Conservation (phyloP, 2,329 filamentous ascomycete species). For the Penicillium psychrosexuale region DNA sequence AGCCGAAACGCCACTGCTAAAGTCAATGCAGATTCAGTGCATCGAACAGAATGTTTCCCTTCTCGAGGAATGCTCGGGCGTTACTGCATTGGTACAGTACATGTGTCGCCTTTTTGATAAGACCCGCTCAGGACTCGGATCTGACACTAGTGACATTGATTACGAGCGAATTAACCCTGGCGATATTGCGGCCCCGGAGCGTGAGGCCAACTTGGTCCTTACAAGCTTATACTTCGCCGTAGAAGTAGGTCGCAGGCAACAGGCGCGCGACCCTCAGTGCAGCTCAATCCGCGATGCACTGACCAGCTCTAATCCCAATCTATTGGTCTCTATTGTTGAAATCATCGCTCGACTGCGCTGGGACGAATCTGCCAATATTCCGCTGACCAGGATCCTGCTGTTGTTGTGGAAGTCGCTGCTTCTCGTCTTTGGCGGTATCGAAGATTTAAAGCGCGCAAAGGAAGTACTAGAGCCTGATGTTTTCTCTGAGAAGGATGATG, state of each 20-base stretch:
- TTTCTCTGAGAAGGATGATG: constrained; percentile 45
- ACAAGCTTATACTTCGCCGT: constrained; percentile 44
- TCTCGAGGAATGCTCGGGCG: constrained; percentile 36
- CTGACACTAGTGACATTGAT: constrained; percentile 27
- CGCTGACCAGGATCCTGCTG: constrained; percentile 69
- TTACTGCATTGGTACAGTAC: constrained; percentile 37
- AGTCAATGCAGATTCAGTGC: constrained; percentile 48
- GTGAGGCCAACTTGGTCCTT: constrained; percentile 43
- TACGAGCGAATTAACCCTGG: constrained; percentile 33
- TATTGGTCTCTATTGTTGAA: constrained; percentile 70
- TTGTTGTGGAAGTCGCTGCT: constrained; percentile 90
- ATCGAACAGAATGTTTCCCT: constrained; percentile 44
- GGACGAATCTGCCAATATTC: constrained; percentile 56
- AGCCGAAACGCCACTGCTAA: constrained; percentile 46
- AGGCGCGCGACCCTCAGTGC: constrained; percentile 23
- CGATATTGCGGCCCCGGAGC: constrained; percentile 37
- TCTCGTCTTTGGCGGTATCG: constrained; percentile 75
- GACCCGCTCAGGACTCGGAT: constrained; percentile 25
- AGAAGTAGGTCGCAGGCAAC: constrained; percentile 41
- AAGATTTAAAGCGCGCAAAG: constrained; percentile 72
- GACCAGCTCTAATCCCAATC: constrained; percentile 61
- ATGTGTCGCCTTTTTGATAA: constrained; percentile 41
- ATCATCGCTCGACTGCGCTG: constrained; percentile 67
- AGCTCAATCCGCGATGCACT: constrained; percentile 29
- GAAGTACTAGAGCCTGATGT: constrained; percentile 57